These are phyloP conservation scores for Pichia sp. DNA, from an alignment of 1,139 yeast genomes.

Conservation along the genomic window DNA sequence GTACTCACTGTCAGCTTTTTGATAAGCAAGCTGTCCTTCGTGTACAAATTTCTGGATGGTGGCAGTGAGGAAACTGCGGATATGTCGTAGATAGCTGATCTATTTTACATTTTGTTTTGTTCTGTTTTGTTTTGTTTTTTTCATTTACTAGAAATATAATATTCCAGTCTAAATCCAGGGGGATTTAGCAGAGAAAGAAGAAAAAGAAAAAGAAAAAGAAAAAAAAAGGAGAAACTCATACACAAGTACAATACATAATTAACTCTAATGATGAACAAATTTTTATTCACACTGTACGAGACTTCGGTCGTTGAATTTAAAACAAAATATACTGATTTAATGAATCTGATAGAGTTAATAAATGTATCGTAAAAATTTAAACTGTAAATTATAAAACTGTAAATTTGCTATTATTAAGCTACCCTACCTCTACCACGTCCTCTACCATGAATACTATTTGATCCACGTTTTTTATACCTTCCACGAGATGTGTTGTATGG, in stretches of 20 bases:
- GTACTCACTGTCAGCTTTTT: constrained; percentile 40
- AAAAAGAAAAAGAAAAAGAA: constrained; percentile 1
- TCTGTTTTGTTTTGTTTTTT: background rate
- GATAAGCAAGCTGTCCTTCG: constrained; percentile 53
- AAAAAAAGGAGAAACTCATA: constrained; percentile 3
- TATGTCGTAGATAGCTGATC: constrained; percentile 43
- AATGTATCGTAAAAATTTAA: background rate
- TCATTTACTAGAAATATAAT: background rate
- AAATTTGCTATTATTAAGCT: no score
- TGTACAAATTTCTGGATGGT: constrained; percentile 61
- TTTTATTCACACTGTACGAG: constrained; percentile 36
- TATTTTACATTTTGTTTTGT: background rate
- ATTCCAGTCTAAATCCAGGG: constrained; percentile 13
- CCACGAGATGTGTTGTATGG: constrained; percentile 1
- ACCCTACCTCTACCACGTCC: background rate
- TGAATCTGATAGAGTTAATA: constrained; percentile 52
- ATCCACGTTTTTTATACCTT: constrained; percentile 5
- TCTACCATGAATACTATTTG: no score
- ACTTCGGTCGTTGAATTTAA: constrained; percentile 25
- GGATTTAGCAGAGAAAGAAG: constrained; percentile 17
- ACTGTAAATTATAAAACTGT: no score
- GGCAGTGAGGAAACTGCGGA: constrained; percentile 56
- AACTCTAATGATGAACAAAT: constrained; percentile 28
- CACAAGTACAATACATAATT: background rate
- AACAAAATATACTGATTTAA: constrained; percentile 60